Evolutionary conservation across 768 basidiomycete genomes (phyloP).

Genomic region (Mycena kentingensis): DNA sequence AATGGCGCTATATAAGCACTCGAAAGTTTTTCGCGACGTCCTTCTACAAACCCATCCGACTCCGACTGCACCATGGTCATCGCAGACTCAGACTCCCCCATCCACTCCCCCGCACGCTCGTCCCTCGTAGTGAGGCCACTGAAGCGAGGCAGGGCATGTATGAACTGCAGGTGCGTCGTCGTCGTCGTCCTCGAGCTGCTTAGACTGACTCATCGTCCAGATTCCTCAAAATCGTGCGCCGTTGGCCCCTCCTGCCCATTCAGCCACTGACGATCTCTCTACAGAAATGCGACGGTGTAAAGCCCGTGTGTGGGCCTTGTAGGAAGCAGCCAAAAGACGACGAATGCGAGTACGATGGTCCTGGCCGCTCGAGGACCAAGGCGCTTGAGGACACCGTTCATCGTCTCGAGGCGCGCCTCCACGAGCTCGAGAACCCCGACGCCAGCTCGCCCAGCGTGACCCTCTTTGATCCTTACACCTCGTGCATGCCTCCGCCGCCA

Average conservation of each 20-base stretch:
- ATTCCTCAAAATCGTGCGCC: slow-evolving; percentile 52
- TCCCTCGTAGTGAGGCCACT: background rate
- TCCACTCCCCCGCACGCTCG: background rate
- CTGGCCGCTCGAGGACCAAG: too few species aligned
- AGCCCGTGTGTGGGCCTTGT: slow-evolving; percentile 69
- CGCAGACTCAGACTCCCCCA: too few species aligned
- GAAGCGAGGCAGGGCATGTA: background rate
- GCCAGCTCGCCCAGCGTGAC: slow-evolving; percentile 19
- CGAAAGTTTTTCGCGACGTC: too few species aligned
- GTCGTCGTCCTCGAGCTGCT: background rate
- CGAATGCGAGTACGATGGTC: slow-evolving; percentile 73
- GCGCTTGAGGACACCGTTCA: slow-evolving; percentile 48
- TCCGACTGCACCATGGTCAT: too few species aligned
- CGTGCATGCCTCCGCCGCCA: slow-evolving; percentile 2
- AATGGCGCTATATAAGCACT: too few species aligned
- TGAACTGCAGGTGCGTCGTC: slow-evolving; percentile 2
- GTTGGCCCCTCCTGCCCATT: background rate
- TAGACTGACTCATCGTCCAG: slow-evolving; percentile 28
- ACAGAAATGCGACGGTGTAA: slow-evolving; percentile 68
- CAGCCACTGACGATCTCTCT: slow-evolving; percentile 12
- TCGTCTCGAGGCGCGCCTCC: slow-evolving; percentile 40
- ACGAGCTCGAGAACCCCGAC: slow-evolving; percentile 38
- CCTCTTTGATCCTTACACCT: slow-evolving; percentile 21
- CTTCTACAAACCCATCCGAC: too few species aligned
- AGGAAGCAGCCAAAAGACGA: slow-evolving; percentile 57